A percentile compares a stretch with the other conserved stretches of the same genome.
These are phyloP conservation scores for Silene uniflora DNA, from an alignment of 148 eudicot species.

Conservation along the genomic window DNA sequence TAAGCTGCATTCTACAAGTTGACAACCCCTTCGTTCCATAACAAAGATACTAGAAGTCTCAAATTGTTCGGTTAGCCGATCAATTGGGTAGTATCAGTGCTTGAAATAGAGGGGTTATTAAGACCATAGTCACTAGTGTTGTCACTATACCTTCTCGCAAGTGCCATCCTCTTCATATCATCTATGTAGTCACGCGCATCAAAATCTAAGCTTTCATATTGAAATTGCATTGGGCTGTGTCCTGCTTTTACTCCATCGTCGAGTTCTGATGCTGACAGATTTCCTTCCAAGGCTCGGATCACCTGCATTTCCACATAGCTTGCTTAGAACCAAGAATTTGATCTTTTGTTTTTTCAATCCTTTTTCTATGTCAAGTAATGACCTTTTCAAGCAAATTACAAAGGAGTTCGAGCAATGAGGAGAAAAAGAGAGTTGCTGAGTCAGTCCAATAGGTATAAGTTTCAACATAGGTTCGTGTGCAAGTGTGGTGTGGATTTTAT, in stretches of 20 bases:
- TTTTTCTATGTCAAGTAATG: background rate
- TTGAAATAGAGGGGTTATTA: slow-evolving; percentile 32
- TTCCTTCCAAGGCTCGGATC: slow-evolving; percentile 43
- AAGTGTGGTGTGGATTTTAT: too few species aligned
- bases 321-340: background rate
- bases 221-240: slow-evolving; percentile 32
- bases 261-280: slow-evolving; percentile 35
- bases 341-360: background rate
- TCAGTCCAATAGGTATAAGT: too few species aligned
- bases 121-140: slow-evolving; percentile 47
- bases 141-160: slow-evolving; percentile 29
- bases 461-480: too few species aligned
- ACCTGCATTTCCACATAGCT: slow-evolving; percentile 29
- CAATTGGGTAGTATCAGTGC: slow-evolving; percentile 27
- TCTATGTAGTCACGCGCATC: slow-evolving; percentile 33
- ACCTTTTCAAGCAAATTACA: background rate
- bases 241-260: slow-evolving; percentile 42
- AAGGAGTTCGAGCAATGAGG: background rate
- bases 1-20: background rate
- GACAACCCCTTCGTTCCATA: too few species aligned
- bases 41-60: background rate
- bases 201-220: slow-evolving; percentile 37
- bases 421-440: background rate
- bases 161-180: slow-evolving; percentile 33
- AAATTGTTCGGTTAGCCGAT: background rate